These are phyloP conservation scores for Dioscorea dumetorum DNA, from an alignment of 106 monocot species.

Conservation along the genomic window DNA sequence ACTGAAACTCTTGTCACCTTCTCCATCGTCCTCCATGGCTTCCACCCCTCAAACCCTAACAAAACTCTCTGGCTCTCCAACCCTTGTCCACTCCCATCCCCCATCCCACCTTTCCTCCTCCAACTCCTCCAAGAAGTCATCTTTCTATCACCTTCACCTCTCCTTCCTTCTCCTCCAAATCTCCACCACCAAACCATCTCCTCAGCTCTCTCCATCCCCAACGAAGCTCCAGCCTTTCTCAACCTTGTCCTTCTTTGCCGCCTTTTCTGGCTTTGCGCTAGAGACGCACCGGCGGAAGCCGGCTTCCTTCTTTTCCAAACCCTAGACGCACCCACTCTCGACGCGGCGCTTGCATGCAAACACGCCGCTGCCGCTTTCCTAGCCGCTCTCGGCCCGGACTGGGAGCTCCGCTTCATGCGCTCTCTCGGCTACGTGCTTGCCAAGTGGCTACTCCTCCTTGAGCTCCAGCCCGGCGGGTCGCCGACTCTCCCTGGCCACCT, in stretches of 20 bases:
- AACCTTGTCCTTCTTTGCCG: constrained; percentile 50
- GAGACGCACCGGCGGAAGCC: constrained; percentile 43
- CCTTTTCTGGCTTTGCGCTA: constrained; percentile 71
- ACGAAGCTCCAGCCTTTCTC: constrained; percentile 30
- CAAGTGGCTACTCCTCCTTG: constrained; percentile 62
- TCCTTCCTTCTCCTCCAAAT: constrained; percentile 10
- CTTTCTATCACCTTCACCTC: constrained; percentile 10
- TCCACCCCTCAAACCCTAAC: constrained; percentile 11
- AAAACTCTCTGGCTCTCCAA: constrained; percentile 58
- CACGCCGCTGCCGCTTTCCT: constrained; percentile 26
- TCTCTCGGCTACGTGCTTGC: constrained; percentile 68
- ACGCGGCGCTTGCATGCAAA: constrained; percentile 18
- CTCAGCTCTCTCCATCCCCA: background rate
- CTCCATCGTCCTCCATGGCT: constrained; percentile 44
- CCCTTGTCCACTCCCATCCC: constrained; percentile 27
- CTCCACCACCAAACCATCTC: background rate
- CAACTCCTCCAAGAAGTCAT: constrained; percentile 30
- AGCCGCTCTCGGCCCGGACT: constrained; percentile 35
- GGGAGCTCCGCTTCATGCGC: constrained; percentile 59
- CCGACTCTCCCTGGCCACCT: background rate
- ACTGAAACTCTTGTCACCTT: constrained; percentile 21
- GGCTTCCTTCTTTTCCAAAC: constrained; percentile 59
- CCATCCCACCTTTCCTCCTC: constrained; percentile 20
- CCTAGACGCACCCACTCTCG: constrained; percentile 15
- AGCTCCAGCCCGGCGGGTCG: constrained; percentile 10